Base-by-base conservation (phyloP, 495 filamentous ascomycete genomes). In the Podospora tetraspora region DNA sequence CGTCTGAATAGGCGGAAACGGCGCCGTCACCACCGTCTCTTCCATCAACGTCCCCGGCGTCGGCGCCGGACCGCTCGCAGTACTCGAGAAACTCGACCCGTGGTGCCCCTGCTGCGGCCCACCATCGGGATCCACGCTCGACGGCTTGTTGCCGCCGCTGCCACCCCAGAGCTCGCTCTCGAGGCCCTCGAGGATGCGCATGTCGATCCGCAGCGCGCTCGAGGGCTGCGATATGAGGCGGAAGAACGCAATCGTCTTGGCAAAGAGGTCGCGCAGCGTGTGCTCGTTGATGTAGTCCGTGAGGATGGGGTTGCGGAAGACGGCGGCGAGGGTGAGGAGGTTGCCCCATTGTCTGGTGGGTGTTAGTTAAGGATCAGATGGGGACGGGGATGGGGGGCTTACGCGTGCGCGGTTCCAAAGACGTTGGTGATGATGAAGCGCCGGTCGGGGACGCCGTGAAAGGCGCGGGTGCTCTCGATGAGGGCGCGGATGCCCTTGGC, bases 391-490 rank as follows among this genome's bases (percentile, higher is more conserved):
- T 0, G 3, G 69, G 74, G 71, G 74, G 66, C 93, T 87, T 93
- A 97, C 93, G 94, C 94, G 84, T 97, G 94, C 70, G 93, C 90
- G 13, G 94, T 98, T 24, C 94, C 94, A 77, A 96, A 96, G 25
- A 97, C 91, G 74, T 97, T 97, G 10, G 94, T 98, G 58, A 97
- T 87, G 34, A 97, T 88, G 27, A 90, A 88, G 6, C 94, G 86
- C 63, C 87, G 84, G 16, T 76, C 79, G 43, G 76, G 82, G 58
- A 90, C 78, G 0, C 88, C 88, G 79, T 97, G 91, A 73, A 98
- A 96, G 1, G 93, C 92, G 67, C 84, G 84, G 1, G 94, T 97
- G 76, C 93, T 97, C 70, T 87, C 78, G n/a, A 95, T 87, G 5
- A 95, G 88, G 9, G 92, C 91, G 24, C 86, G 76, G 37, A 98